Conservation (phyloP, 1,139 yeast species). For the Geotrichum restrictum region DNA sequence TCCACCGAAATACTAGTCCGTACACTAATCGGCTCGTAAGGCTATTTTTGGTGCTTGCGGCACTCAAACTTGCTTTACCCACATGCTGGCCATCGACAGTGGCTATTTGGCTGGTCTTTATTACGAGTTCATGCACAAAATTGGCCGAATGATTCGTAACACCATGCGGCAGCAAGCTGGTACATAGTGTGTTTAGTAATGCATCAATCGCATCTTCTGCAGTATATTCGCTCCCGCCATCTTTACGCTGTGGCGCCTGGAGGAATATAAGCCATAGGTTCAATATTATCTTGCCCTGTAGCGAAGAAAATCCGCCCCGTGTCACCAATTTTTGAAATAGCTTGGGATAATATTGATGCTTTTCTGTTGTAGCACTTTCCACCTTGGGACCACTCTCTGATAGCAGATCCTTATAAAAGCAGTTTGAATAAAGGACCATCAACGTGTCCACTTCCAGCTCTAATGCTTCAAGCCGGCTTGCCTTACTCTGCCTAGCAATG, state of each 20-base stretch:
- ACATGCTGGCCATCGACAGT: too few species aligned
- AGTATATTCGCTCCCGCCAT: background rate
- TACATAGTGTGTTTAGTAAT: conserved; percentile 11
- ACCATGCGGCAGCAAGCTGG: conserved; percentile 8
- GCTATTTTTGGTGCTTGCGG: too few species aligned
- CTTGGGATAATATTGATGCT: background rate
- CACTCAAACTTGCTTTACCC: too few species aligned
- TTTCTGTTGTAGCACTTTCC: background rate
- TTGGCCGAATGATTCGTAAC: conserved; percentile 17
- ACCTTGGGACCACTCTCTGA: too few species aligned
- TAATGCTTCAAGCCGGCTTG: background rate
- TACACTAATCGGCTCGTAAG: conserved; percentile 3
- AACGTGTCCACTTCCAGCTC: background rate
- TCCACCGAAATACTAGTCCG: conserved; percentile 17
- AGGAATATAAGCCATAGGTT: conserved; percentile 1
- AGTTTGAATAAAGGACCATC: conserved; percentile 5
- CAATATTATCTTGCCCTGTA: background rate
- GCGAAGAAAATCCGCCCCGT: background rate
- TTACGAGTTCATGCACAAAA: conserved; percentile 11
- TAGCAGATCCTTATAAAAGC: background rate
- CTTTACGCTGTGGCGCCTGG: background rate
- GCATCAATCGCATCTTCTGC: conserved; percentile 2
- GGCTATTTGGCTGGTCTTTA: too few species aligned
- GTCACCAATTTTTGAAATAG: background rate
- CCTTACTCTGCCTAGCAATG: background rate